phyloP scores from a whole-genome alignment of 2,329 filamentous ascomycete species.

The Penicillium oxalicum region DNA sequence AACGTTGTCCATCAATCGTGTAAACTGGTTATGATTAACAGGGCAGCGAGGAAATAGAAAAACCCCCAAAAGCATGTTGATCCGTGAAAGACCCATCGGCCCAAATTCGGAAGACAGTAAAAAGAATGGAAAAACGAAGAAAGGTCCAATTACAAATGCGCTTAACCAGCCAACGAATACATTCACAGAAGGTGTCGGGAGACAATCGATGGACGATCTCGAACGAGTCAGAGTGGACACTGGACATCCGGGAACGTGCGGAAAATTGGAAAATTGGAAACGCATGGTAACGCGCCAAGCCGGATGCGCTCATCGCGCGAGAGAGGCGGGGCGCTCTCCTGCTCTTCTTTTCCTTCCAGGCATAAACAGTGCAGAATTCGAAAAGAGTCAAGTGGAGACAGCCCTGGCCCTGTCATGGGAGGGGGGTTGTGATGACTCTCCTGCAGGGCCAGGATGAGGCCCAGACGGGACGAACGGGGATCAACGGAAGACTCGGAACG shows the following conservation, averaged over 20 bases:
- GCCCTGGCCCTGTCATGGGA: no score
- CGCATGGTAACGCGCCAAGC: constrained; percentile 17
- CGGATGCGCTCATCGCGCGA: constrained; percentile 19
- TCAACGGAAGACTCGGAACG: constrained; percentile 16
- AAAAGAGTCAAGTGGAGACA: no score
- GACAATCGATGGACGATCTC: background rate
- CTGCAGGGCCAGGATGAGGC: background rate
- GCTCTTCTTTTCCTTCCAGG: no score
- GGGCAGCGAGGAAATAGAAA: background rate
- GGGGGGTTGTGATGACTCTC: background rate
- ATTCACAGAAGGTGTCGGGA: no score
- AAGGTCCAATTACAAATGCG: no score
- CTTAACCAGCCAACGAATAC: no score
- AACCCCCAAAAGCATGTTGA: background rate
- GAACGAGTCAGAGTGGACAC: constrained; percentile 14
- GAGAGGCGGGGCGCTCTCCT: background rate
- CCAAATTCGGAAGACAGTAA: background rate
- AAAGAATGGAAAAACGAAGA: background rate
- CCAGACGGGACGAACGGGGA: constrained; percentile 1
- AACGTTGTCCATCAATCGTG: background rate
- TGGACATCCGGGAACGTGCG: constrained; percentile 21
- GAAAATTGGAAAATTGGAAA: constrained; percentile 9
- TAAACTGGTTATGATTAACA: no score
- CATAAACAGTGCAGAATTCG: no score
- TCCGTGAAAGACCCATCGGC: background rate